Conservation (phyloP, 1,284 basidiomycete genomes). For the Heterobasidion parviporum region DNA sequence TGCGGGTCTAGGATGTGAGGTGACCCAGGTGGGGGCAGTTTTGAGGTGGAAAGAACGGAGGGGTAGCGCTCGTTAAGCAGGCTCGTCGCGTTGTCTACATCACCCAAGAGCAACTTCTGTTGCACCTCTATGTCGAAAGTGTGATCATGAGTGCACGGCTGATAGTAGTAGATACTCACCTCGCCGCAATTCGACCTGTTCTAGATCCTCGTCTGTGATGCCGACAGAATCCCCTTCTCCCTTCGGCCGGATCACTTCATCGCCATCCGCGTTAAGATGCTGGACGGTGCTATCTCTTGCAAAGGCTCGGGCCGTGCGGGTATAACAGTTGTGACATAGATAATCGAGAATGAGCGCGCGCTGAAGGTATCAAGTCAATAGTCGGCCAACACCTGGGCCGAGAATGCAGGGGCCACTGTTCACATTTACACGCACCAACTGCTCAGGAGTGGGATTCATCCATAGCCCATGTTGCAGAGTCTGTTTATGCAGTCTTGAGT, state of each 20-base stretch:
- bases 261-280: constrained; percentile 60
- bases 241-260: constrained; percentile 38
- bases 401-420: background rate
- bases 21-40: constrained; percentile 10
- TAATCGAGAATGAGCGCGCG: constrained; percentile 77
- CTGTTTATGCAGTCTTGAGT: background rate
- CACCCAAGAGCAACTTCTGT: constrained; percentile 56
- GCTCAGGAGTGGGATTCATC: background rate
- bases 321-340: constrained; percentile 67
- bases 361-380: constrained; percentile 23
- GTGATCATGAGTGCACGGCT: background rate
- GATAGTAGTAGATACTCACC: constrained; percentile 28
- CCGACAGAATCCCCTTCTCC: constrained; percentile 20
- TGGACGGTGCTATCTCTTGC: constrained; percentile 52
- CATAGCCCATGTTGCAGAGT: background rate
- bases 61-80: constrained; percentile 66
- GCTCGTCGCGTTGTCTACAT: constrained; percentile 58
- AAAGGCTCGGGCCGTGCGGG: constrained; percentile 64
- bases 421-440: constrained; percentile 4
- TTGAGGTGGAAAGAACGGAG: constrained; percentile 41
- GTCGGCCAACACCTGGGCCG: background rate
- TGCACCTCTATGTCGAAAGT: constrained; percentile 46
- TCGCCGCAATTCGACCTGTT: constrained; percentile 44
- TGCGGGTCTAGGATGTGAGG: background rate
- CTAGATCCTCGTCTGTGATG: constrained; percentile 34